Evolutionary conservation across 176 grass and related monocot species (phyloP).

Genomic region (Zoysia japonica): DNA sequence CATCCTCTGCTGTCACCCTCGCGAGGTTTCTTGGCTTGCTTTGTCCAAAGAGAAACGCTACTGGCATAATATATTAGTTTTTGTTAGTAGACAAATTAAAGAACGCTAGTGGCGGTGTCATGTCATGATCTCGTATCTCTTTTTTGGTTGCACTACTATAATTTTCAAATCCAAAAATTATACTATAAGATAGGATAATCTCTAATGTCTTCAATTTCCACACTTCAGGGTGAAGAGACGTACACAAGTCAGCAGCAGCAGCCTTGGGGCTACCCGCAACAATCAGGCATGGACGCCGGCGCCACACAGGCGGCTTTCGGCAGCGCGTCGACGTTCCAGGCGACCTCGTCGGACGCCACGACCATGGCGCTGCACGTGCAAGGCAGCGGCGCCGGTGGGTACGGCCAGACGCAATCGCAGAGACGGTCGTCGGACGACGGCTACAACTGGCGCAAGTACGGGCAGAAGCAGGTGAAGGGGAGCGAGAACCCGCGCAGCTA

Average conservation of each 20-base stretch:
- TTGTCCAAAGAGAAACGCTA: slow-evolving; percentile 30
- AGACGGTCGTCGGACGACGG: slow-evolving; percentile 76
- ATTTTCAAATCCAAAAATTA: slow-evolving; percentile 5
- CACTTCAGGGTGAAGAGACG: slow-evolving; percentile 40
- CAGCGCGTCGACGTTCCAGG: slow-evolving; percentile 31
- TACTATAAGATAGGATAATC: background rate
- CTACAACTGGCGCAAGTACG: slow-evolving; percentile 98
- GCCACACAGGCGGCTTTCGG: slow-evolving; percentile 36
- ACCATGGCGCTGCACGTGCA: slow-evolving; percentile 9
- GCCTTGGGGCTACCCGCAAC: slow-evolving; percentile 46
- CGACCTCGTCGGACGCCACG: slow-evolving; percentile 38
- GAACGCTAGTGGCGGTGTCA: background rate
- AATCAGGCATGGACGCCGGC: slow-evolving; percentile 38
- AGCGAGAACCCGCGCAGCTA: slow-evolving; percentile 98
- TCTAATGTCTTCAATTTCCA: slow-evolving; percentile 23
- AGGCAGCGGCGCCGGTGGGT: slow-evolving; percentile 31
- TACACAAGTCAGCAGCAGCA: slow-evolving; percentile 49
- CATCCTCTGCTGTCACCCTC: slow-evolving; percentile 5
- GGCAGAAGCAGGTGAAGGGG: slow-evolving; percentile 97
- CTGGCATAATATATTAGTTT: background rate
- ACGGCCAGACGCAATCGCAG: slow-evolving; percentile 36
- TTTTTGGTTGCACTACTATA: slow-evolving; percentile 20
- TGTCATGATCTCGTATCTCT: slow-evolving; percentile 25
- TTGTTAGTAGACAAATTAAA: background rate
- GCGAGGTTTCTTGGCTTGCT: slow-evolving; percentile 22